Percentiles rank a stretch among this genome's conserved stretches.
Evolutionary conservation across 495 filamentous ascomycete genomes (phyloP).

Genomic region (Penicillium riverlandense): DNA sequence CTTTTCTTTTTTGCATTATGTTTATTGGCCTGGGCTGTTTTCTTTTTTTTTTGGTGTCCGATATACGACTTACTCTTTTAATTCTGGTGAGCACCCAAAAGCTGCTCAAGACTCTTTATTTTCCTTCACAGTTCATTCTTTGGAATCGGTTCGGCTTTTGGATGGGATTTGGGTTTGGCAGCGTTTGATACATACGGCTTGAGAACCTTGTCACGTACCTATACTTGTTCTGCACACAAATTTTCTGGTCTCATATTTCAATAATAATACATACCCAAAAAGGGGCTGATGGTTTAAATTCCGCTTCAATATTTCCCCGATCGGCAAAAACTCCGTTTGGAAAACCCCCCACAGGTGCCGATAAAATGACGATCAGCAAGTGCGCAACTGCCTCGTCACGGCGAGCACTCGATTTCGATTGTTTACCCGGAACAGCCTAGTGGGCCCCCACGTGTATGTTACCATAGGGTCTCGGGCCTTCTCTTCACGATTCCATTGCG

Average conservation of each 20-base stretch:
- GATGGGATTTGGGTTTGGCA: constrained; percentile 18
- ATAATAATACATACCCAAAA: not conserved
- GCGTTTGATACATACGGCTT: constrained; percentile 15
- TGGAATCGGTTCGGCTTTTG: constrained; percentile 6
- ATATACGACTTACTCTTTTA: constrained; percentile 16
- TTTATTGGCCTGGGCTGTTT: constrained; percentile 21
- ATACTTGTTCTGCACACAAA: constrained; percentile 5
- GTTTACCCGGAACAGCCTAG: too few species aligned
- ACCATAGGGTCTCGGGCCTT: too few species aligned
- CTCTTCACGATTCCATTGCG: too few species aligned
- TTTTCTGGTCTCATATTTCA: constrained; percentile 1
- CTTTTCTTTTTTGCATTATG: constrained; percentile 17
- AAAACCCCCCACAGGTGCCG: too few species aligned
- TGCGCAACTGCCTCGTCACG: too few species aligned
- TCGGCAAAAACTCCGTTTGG: too few species aligned
- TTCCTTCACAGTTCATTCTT: constrained; percentile 5
- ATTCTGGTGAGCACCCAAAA: constrained; percentile 7
- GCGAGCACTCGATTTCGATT: too few species aligned
- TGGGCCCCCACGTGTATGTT: too few species aligned
- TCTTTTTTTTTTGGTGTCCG: constrained; percentile 11
- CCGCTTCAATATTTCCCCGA: too few species aligned
- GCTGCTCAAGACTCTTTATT: constrained; percentile 10
- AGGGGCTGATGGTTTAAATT: not conserved
- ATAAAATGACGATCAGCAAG: too few species aligned
- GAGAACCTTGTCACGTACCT: constrained; percentile 6